A percentile compares a stretch with the other conserved stretches of the same genome.
Conservation (phyloP, 129 eudicot species). For the Lactuca saligna region DNA sequence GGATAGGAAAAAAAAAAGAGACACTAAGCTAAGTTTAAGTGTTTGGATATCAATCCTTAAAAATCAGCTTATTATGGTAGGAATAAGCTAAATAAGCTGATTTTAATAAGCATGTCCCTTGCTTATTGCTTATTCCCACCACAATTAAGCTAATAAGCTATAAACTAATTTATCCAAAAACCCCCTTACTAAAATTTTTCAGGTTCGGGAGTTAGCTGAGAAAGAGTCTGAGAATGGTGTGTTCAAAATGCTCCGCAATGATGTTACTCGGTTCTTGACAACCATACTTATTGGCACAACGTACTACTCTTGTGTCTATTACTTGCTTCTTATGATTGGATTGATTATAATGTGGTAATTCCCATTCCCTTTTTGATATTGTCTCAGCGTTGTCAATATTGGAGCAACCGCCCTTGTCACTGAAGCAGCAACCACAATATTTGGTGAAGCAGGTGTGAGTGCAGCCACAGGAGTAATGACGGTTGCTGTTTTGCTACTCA, state of each 20-base stretch:
- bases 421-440: constrained; percentile 90
- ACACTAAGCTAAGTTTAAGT: too few species aligned
- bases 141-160: too few species aligned
- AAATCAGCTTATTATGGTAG: too few species aligned
- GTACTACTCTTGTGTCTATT: constrained; percentile 39
- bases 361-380: neutral
- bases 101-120: too few species aligned
- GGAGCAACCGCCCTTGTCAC: constrained; percentile 96
- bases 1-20: too few species aligned
- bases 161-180: too few species aligned
- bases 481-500: constrained; percentile 87
- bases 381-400: constrained; percentile 82
- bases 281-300: constrained; percentile 98
- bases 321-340: neutral
- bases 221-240: constrained; percentile 91
- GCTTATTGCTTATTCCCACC: too few species aligned
- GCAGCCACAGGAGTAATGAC: constrained; percentile 99
- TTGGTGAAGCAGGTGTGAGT: constrained; percentile 94
- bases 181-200: neutral
- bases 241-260: constrained; percentile 83
- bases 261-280: constrained; percentile 91
- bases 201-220: constrained; percentile 98
- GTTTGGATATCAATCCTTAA: too few species aligned
- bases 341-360: neutral
- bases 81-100: too few species aligned